Evolutionary conservation across 2,329 filamentous ascomycete genomes (phyloP).

Genomic region (Venturia nashicola): DNA sequence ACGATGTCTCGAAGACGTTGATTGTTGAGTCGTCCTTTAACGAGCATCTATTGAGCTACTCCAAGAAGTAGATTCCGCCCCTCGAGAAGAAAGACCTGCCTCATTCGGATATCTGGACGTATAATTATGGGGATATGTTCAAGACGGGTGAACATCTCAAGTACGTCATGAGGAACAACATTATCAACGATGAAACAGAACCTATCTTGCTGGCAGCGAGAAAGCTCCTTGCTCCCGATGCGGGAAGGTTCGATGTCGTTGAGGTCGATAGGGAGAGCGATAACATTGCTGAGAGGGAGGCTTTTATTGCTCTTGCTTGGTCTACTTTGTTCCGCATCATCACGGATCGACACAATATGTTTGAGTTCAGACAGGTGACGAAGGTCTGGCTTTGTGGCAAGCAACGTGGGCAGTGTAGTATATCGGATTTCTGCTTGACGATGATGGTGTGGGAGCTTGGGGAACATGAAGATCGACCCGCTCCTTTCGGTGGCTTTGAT

Average conservation of each 20-base stretch:
- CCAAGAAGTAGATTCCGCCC: background rate
- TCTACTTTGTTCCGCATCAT: background rate
- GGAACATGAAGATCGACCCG: background rate
- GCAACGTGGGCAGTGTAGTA: background rate
- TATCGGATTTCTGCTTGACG: background rate
- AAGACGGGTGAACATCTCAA: background rate
- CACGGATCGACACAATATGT: background rate
- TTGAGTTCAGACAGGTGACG: background rate
- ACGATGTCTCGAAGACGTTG: background rate
- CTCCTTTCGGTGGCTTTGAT: no score
- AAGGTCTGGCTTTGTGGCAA: background rate
- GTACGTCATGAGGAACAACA: background rate
- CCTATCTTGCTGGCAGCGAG: background rate
- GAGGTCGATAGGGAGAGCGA: background rate
- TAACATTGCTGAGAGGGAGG: background rate
- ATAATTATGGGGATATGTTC: background rate
- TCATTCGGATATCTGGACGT: background rate
- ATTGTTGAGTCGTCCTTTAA: background rate
- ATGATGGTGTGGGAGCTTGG: background rate
- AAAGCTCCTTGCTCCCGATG: background rate
- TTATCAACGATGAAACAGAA: background rate
- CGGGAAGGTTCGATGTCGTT: background rate
- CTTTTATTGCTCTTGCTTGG: background rate
- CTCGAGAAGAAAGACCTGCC: background rate
- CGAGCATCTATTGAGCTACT: background rate